Conservation (phyloP, 1,139 yeast genomes). For the Suhomyces coccinellae region DNA sequence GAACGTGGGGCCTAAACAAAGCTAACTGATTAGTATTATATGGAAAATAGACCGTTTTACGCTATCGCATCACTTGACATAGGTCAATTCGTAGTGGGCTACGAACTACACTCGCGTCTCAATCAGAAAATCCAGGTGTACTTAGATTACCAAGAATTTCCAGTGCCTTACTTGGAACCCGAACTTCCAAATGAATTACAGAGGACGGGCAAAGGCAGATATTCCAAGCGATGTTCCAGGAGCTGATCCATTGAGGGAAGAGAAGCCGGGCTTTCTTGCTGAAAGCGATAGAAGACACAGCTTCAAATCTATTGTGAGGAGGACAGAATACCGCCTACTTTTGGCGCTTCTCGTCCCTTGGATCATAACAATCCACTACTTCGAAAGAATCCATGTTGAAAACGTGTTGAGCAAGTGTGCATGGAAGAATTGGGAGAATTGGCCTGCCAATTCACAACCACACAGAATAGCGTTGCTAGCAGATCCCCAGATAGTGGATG, state of each 20-base stretch:
- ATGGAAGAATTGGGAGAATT: constrained; percentile 67
- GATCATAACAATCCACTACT: constrained; percentile 53
- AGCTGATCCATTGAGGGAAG: not conserved
- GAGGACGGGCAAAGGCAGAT: constrained; percentile 18
- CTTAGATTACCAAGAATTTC: too few relatives aligned
- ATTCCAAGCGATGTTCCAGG: not conserved
- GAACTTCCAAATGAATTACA: constrained; percentile 6
- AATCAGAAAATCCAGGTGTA: not conserved
- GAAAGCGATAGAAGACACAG: too few relatives aligned
- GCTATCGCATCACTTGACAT: not conserved
- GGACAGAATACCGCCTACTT: constrained; percentile 2
- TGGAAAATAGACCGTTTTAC: not conserved
- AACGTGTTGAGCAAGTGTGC: constrained; percentile 50
- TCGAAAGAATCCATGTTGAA: constrained; percentile 60
- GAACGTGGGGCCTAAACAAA: too few relatives aligned
- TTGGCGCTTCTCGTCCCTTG: constrained; percentile 6
- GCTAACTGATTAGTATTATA: too few relatives aligned
- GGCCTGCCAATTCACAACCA: constrained; percentile 44
- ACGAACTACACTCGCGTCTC: not conserved
- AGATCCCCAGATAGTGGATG: constrained; percentile 91
- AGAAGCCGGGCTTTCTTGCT: not conserved
- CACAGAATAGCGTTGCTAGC: constrained; percentile 75
- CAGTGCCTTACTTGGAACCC: too few relatives aligned
- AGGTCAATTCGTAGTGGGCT: not conserved
- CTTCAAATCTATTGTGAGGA: not conserved